Evolutionary conservation across 2,329 filamentous ascomycete genomes (phyloP), one percentile per base, ranked within the genome.

Genomic region (Hypoxylon sp.): DNA sequence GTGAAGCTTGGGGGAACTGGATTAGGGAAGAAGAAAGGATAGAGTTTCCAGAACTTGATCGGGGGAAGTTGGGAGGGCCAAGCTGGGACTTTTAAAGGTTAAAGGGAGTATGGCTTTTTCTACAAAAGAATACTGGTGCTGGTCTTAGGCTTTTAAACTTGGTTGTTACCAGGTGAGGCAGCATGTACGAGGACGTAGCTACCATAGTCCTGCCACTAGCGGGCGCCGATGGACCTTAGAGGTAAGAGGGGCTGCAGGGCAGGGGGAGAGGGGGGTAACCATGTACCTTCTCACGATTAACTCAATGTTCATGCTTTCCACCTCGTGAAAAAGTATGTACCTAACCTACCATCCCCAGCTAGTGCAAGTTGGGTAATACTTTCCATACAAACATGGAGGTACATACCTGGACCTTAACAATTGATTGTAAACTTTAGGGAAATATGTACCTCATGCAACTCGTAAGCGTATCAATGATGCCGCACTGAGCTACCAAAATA

Each of bases 1-100:
- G 68, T 70, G 68, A 69, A 43, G 32, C 53, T 63, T 34, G 53
- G 56, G 25, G 57, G 63, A 41, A 34, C n/a, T 23, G 34, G 43
- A 59, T 59, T 55, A 60, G 34, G 68, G 52, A 65, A 48, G 60
- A 62, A 68, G 63, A 65, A 66, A 62, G 60, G 60, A 68, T 66
- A 73, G 64, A 67, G 62, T 64, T 67, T 67, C 60, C 59, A 60
- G 56, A 71, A 68, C 56, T 62, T 70, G 59, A 61, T 69, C 65
- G 62, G 59, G 57, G 49, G 60, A 49, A 55, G 57, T 67, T 53
- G 59, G 69, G 46, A 64, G 53, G 60, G 58, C 51, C 50, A 56
- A 68, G 68, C 65, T 72, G 63, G 65, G 41, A 59, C 59, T 71
- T 72, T 51, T 59, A 63, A 63, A 60, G 48, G 57, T 50, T 41